Evolutionary conservation across 2,329 filamentous ascomycete species (phyloP), one percentile per base, ranked within the genome.

Genomic region (Tolypocladium amazonense): DNA sequence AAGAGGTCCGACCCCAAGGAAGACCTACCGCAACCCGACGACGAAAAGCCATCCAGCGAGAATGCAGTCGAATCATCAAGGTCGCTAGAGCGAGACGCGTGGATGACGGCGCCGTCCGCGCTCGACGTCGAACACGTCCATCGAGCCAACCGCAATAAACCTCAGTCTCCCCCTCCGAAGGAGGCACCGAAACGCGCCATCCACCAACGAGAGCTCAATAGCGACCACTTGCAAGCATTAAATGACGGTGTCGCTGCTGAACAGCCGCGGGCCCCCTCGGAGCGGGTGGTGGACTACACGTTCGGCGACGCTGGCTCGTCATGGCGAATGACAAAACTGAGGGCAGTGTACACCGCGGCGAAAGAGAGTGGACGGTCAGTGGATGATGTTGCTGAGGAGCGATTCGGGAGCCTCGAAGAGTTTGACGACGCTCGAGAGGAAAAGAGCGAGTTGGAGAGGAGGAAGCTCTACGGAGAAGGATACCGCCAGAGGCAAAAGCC

Each of bases 271-370:
- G 43, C 35, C 8, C 75, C 84, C 53, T 79, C 85, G 58, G 82
- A 89, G 59, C 65, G 70, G 33, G 68, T 62, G 0, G 84, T 95
- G 11, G 79, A 84, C 60, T 99, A 97, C 70, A 89, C 78, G 0
- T 95, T 99, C 72, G 94, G 95, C 23, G 94, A 99, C 71, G 77
- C 84, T 8, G 93, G 94, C 0, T 93, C 92, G 18, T 85, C 91
- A 67, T 99, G 95, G 94, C 87, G 95, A 56, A 96, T 99, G 92
- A 96, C 88, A 7, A 97, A 92, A 72, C 83, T 99, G 38, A 92
- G 89, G 65, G 88, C 86, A 14, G 90, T 96, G 2, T 96, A 96
- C 72, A 83, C 84, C 33, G 82, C 87, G 58, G 90, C 92, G 0
- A 81, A 95, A 65, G 87, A 94, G 66, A 86, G 79, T 0, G 87